phyloP scores from a whole-genome alignment of 2,329 filamentous ascomycete genomes.

The Fusarium drepaniforme region DNA sequence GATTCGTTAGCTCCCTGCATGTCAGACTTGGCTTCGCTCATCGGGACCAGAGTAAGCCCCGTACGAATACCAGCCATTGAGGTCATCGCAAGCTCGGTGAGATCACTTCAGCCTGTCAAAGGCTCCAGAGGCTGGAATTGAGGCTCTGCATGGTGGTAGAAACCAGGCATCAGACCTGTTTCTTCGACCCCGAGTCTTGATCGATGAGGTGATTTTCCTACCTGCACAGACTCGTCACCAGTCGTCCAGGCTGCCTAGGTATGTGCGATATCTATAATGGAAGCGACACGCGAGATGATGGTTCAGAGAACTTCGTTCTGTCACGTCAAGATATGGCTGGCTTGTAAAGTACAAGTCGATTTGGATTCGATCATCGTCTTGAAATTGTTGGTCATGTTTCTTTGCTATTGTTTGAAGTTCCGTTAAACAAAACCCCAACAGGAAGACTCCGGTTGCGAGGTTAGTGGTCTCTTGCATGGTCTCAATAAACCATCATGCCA shows the following conservation, averaged over 20 bases:
- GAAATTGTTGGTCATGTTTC: no score
- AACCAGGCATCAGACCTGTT: background rate
- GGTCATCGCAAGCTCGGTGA: background rate
- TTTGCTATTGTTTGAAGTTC: no score
- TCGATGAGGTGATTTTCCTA: background rate
- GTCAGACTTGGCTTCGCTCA: background rate
- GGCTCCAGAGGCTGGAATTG: background rate
- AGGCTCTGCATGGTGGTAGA: background rate
- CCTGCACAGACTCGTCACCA: background rate
- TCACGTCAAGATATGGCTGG: no score
- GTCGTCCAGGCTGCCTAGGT: background rate
- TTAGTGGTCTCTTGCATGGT: no score
- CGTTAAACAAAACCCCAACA: no score
- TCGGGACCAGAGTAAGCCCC: background rate
- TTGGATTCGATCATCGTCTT: no score
- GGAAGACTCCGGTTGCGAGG: no score
- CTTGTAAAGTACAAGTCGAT: no score
- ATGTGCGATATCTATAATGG: no score
- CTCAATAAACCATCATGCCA: no score
- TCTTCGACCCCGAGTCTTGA: background rate
- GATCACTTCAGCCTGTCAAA: background rate
- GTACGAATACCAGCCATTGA: background rate
- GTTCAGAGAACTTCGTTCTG: no score
- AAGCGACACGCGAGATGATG: no score
- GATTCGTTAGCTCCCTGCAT: background rate